Evolutionary conservation across 1,284 basidiomycete genomes (phyloP).

Genomic region (Ceratobasidium sp.): DNA sequence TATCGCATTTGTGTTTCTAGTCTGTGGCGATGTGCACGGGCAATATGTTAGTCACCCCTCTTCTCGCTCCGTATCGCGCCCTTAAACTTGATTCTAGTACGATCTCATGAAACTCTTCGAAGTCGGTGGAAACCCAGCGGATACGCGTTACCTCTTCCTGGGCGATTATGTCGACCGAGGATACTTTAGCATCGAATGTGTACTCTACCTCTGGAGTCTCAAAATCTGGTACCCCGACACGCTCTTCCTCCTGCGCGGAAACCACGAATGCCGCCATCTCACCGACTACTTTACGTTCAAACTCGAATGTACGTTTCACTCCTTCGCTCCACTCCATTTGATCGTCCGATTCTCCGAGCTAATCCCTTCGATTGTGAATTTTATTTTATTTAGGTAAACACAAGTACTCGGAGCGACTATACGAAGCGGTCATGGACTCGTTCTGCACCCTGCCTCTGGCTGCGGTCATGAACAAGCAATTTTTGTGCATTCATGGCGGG

Average conservation of each 20-base stretch:
- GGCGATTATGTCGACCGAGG: conserved; percentile 99
- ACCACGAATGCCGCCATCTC: conserved; percentile 97
- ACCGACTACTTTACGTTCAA: conserved; percentile 99
- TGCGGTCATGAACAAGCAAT: conserved; percentile 97
- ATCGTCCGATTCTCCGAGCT: conserved; percentile 36
- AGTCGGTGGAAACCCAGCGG: conserved; percentile 91
- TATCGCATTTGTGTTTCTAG: conserved; percentile 59
- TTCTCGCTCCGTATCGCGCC: conserved; percentile 40
- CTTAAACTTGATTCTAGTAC: conserved; percentile 68
- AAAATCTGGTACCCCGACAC: conserved; percentile 96
- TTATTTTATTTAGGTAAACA: conserved; percentile 95
- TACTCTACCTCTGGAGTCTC: conserved; percentile 89
- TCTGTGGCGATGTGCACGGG: conserved; percentile 97
- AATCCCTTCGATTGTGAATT: conserved; percentile 7
- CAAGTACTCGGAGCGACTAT: conserved; percentile 91
- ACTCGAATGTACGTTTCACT: conserved; percentile 79
- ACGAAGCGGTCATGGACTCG: conserved; percentile 92
- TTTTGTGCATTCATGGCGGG: conserved; percentile 95
- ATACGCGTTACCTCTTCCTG: conserved; percentile 94
- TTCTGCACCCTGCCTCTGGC: conserved; percentile 94
- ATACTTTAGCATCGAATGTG: conserved; percentile 96
- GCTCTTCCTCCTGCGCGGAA: conserved; percentile 91
- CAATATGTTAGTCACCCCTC: conserved; percentile 81
- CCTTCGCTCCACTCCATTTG: conserved; percentile 32
- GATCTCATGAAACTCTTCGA: conserved; percentile 99